Evolutionary conservation across 192 early-diverging fungal species (phyloP).

Genomic region (Backusella macrospora): DNA sequence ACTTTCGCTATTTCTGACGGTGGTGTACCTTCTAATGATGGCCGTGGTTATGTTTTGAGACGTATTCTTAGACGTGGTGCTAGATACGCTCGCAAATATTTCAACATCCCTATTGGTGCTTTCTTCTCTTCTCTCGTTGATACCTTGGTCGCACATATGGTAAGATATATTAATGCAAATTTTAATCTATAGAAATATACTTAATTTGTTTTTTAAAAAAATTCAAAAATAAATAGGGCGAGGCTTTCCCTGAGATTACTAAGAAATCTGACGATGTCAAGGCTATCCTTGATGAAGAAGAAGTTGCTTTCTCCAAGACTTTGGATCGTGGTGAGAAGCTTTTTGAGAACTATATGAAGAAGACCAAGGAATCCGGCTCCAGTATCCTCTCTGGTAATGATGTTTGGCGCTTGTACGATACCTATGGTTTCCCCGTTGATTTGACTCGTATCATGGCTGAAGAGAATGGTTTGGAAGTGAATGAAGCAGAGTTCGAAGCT

Average conservation of each 20-base stretch:
- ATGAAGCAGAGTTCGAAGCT: conserved; percentile 81
- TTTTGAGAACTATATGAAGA: conserved; percentile 77
- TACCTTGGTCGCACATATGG: conserved; percentile 88
- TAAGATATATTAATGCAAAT: conserved; percentile 36
- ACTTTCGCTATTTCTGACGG: conserved; percentile 97
- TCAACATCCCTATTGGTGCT: conserved; percentile 83
- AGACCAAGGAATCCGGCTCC: conserved; percentile 63
- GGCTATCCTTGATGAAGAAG: conserved; percentile 96
- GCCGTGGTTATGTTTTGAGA: conserved; percentile 97
- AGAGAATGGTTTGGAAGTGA: conserved; percentile 83
- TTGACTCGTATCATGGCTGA: conserved; percentile 98
- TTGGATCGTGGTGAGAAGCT: conserved; percentile 96
- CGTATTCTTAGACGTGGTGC: conserved; percentile 94
- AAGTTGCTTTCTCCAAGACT: conserved; percentile 92
- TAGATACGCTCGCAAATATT: conserved; percentile 92
- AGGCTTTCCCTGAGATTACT: conserved; percentile 88
- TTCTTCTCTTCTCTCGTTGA: conserved; percentile 97
- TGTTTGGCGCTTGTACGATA: conserved; percentile 98
- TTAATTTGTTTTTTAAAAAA: background rate
- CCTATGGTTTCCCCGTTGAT: conserved; percentile 98
- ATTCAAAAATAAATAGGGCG: conserved; percentile 54
- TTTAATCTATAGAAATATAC: conserved; percentile 12
- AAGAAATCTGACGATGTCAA: conserved; percentile 82
- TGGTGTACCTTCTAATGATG: conserved; percentile 95
- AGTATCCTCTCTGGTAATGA: conserved; percentile 78